Percentiles rank a stretch among this genome's conserved stretches.
Conservation (phyloP, 2,329 filamentous ascomycete genomes). For the Colletotrichum tabaci region DNA sequence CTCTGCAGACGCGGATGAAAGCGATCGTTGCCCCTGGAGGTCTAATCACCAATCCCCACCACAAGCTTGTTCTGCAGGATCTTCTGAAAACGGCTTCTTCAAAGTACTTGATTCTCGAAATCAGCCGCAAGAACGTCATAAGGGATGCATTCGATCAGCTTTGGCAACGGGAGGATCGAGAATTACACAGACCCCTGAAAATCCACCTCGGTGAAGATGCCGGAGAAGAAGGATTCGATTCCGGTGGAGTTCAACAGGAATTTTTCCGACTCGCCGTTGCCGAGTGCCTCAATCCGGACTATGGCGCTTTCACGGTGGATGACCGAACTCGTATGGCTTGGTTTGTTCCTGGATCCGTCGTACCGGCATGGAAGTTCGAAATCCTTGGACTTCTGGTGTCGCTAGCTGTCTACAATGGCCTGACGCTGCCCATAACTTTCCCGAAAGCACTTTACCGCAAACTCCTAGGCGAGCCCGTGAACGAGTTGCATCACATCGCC, state of each 20-base stretch:
- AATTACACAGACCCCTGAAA: slow-evolving; percentile 88
- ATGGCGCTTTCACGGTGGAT: slow-evolving; percentile 87
- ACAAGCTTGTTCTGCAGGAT: slow-evolving; percentile 74
- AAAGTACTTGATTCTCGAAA: slow-evolving; percentile 79
- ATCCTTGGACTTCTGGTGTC: slow-evolving; percentile 90
- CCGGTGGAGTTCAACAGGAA: slow-evolving; percentile 95
- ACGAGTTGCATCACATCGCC: slow-evolving; percentile 80
- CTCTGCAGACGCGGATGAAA: slow-evolving; percentile 69
- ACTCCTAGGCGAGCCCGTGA: slow-evolving; percentile 78
- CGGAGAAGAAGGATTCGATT: slow-evolving; percentile 92
- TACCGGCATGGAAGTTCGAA: slow-evolving; percentile 91
- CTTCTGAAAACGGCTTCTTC: slow-evolving; percentile 77
- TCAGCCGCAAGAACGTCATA: slow-evolving; percentile 78
- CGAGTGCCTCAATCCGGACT: slow-evolving; percentile 83
- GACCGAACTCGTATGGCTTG: slow-evolving; percentile 83
- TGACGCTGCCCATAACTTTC: slow-evolving; percentile 92
- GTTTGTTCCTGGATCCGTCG: slow-evolving; percentile 87
- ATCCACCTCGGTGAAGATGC: slow-evolving; percentile 86
- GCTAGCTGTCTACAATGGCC: slow-evolving; percentile 91
- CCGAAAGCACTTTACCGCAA: slow-evolving; percentile 88
- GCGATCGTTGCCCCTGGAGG: slow-evolving; percentile 68
- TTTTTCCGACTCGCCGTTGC: slow-evolving; percentile 90
- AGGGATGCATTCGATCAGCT: slow-evolving; percentile 87
- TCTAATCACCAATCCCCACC: slow-evolving; percentile 69
- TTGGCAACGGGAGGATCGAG: slow-evolving; percentile 86